Base-by-base conservation (phyloP, 148 eudicot species). In the Rhododendron williamsianum region DNA sequence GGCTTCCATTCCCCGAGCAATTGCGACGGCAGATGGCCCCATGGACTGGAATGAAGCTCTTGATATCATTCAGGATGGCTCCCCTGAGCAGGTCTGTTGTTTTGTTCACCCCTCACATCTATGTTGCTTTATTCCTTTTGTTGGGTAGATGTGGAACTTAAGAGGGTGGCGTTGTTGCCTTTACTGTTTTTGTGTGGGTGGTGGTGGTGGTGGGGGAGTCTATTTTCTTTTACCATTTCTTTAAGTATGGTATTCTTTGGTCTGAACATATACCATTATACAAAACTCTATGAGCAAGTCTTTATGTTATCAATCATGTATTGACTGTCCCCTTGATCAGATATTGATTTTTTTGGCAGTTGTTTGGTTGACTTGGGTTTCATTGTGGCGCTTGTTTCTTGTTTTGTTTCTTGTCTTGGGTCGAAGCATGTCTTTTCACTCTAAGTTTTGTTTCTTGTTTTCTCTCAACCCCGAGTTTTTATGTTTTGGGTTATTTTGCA, bases 41-140 rank as follows among this genome's bases (percentile, higher is more conserved):
- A 88, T 96, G 19, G 94, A 97, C 91, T 97, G 99, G 99, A 97
- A 94, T 90, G 98, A 97, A 92, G 99, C 99, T 63, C 87, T 97
- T 86, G 98, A 94, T 84, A 92, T 95, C 46, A 94, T 97, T 49
- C 85, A 90, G 51, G 81, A 88, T 89, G 98, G 95, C 87, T 95
- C 98, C 79, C 98, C 98, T 45, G 99, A 97, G 89, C 94, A 95
- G 98, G 98, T 93, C 82, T 58, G 21, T 76, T 54, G 19, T 27
- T 38, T 77, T 12, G 23, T 77, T 16, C 52, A 16, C 25, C 9
- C 33, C 76, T 33, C 35, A 48, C 49, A 73, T 51, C 4, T 33
- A 7, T 84, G 38, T 60, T 85, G 52, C 76, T 54, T 76, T 21
- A 63, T n/a, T 78, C 10, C 9, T 38, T 82, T 7, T 16, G 15